Conservation (phyloP, 2,329 filamentous ascomycete genomes). For the Dactylonectria estremocensis region DNA sequence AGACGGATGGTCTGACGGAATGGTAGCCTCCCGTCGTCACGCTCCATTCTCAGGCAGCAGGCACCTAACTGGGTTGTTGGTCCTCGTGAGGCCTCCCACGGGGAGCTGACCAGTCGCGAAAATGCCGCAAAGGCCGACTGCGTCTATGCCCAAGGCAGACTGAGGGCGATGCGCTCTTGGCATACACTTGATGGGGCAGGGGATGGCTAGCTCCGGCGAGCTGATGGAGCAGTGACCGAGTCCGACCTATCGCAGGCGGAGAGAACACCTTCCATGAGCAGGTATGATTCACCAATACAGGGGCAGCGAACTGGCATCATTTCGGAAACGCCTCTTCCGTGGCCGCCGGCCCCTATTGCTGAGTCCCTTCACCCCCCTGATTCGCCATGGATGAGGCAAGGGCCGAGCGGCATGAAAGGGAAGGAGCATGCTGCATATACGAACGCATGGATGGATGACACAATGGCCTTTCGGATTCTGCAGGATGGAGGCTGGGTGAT, state of each 20-base stretch:
- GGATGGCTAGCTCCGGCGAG: not conserved
- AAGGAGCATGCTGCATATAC: slow-evolving; percentile 1
- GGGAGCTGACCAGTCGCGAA: too few relatives aligned
- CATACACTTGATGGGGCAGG: not conserved
- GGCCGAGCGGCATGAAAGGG: not conserved
- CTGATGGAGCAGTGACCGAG: not conserved
- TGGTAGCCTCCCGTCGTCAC: not conserved
- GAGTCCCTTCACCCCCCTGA: not conserved
- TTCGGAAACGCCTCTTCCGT: not conserved
- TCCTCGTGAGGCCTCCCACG: too few relatives aligned
- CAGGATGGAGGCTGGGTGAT: slow-evolving; percentile 5
- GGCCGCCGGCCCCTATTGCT: not conserved
- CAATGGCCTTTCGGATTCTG: not conserved
- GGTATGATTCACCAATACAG: not conserved
- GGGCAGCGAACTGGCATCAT: not conserved
- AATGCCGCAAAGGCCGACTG: not conserved
- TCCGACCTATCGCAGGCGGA: not conserved
- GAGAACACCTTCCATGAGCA: not conserved
- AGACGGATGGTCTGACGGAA: not conserved
- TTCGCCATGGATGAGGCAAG: slow-evolving; percentile 2
- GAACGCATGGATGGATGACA: not conserved
- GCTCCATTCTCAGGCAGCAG: not conserved
- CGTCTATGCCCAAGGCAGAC: not conserved
- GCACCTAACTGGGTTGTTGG: not conserved
- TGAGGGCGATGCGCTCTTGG: not conserved